Conservation (phyloP, 352 stramenopile species). For the Globisporangium paddicum region DNA sequence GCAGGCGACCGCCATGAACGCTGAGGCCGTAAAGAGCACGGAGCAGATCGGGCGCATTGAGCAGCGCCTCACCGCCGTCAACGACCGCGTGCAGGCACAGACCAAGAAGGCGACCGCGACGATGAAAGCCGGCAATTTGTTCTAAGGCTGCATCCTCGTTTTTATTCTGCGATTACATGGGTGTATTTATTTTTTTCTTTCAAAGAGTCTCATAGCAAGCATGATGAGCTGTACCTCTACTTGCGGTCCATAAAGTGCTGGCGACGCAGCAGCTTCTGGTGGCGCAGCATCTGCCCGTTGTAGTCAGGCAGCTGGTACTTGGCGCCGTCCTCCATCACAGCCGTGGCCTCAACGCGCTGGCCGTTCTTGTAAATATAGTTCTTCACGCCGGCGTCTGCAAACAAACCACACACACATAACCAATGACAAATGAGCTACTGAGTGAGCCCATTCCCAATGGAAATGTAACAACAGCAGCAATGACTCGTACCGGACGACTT, state of each 20-base stretch:
- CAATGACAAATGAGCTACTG: not conserved
- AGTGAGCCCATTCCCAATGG: not conserved
- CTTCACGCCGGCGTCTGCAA: conserved; percentile 60
- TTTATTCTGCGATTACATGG: no score
- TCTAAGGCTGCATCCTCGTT: conserved; percentile 18
- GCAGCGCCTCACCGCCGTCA: conserved; percentile 57
- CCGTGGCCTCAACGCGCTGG: conserved; percentile 48
- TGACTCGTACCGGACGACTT: conserved; percentile 35
- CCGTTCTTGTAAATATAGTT: conserved; percentile 83
- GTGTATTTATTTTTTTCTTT: no score
- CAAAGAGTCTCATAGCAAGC: not conserved
- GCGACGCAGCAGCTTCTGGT: conserved; percentile 72
- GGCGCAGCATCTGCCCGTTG: conserved; percentile 58
- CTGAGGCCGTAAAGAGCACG: conserved; percentile 59
- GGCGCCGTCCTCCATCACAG: conserved; percentile 43
- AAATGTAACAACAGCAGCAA: not conserved
- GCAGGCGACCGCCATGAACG: conserved; percentile 62
- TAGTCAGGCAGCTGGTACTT: conserved; percentile 74
- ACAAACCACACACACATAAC: not conserved
- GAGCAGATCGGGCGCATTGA: conserved; percentile 73
- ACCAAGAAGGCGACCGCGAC: conserved; percentile 53
- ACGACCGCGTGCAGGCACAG: conserved; percentile 64
- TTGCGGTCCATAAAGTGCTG: conserved; percentile 88
- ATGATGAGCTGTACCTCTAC: conserved; percentile 23
- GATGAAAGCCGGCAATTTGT: conserved; percentile 37